These are phyloP conservation scores for Conringia planisiliqua DNA, from an alignment of 345 rosid genomes.

Conservation along the genomic window DNA sequence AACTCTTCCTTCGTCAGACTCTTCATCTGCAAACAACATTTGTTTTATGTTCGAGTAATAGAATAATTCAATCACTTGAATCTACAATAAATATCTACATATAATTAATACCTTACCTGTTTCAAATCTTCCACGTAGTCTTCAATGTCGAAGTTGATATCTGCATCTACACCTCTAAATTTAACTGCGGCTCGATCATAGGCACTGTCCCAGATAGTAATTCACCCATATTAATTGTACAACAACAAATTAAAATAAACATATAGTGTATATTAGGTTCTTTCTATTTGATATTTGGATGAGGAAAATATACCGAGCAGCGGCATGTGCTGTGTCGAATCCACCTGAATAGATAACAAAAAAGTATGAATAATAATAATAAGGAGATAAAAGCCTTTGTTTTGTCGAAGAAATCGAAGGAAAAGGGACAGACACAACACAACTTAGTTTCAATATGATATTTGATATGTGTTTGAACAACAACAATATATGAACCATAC, in stretches of 20 bases:
- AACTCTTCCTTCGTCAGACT: constrained; percentile 90
- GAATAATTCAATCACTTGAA: neutral
- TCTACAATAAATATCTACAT: neutral
- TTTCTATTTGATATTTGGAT: neutral
- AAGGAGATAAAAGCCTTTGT: neutral
- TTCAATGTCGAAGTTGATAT: constrained; percentile 79
- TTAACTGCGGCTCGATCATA: constrained; percentile 98
- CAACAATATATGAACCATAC: constrained; percentile 40
- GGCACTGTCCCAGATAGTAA: constrained; percentile 51
- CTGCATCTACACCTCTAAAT: constrained; percentile 93
- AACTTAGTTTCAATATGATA: neutral
- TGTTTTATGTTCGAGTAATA: neutral
- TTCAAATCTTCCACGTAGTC: constrained; percentile 87
- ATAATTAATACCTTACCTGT: constrained; percentile 48
- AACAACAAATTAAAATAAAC: neutral
- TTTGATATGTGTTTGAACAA: neutral
- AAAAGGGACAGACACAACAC: constrained; percentile 13
- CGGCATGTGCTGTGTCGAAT: constrained; percentile 99
- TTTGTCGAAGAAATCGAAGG: neutral
- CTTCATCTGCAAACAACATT: constrained; percentile 50
- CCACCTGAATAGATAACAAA: constrained; percentile 56
- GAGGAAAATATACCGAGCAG: constrained; percentile 66
- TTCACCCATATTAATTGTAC: neutral
- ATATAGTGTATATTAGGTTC: neutral
- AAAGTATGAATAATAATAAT: neutral